Percentiles rank a stretch among this genome's conserved stretches.
These are phyloP conservation scores for Stachybotrys chlorohalonatus DNA, from an alignment of 2,329 filamentous ascomycete species.

Conservation along the genomic window DNA sequence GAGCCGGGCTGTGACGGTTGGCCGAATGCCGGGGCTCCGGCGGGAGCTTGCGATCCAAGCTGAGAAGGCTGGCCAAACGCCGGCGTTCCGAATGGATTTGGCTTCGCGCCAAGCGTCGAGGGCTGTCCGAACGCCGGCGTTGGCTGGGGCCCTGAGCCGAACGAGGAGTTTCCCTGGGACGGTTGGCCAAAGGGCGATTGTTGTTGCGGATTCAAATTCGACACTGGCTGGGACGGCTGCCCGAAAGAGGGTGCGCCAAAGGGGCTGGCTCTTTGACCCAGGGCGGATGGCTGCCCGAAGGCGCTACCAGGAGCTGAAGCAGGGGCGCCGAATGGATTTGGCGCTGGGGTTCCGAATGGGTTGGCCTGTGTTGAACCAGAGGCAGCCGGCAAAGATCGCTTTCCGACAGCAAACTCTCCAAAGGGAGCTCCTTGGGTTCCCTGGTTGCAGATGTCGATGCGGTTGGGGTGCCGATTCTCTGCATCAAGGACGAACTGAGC, in stretches of 20 bases:
- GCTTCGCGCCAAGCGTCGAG: constrained; percentile 19
- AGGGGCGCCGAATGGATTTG: constrained; percentile 21
- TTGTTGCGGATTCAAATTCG: constrained; percentile 32
- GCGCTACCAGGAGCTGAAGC: constrained; percentile 17
- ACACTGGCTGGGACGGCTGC: constrained; percentile 20
- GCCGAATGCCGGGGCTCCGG: constrained; percentile 26
- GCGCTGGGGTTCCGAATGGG: constrained; percentile 27
- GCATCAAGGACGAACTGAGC: constrained; percentile 58
- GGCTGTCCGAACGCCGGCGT: constrained; percentile 31
- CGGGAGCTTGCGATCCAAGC: constrained; percentile 12
- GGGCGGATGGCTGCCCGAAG: constrained; percentile 26
- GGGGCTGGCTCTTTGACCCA: constrained; percentile 22
- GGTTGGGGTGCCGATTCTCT: constrained; percentile 66
- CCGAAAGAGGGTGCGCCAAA: constrained; percentile 27
- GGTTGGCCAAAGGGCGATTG: constrained; percentile 29
- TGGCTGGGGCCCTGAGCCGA: constrained; percentile 26
- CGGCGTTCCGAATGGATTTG: constrained; percentile 24
- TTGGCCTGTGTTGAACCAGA: constrained; percentile 21
- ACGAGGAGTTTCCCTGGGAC: constrained; percentile 18
- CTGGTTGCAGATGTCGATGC: constrained; percentile 52
- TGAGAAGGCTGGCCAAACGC: constrained; percentile 26
- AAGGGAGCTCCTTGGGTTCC: constrained; percentile 32
- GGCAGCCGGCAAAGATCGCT: constrained; percentile 14
- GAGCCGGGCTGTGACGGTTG: constrained; percentile 15
- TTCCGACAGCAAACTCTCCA: constrained; percentile 34